phyloP scores from a whole-genome alignment of 129 eudicot genomes.

The Lonicera japonica region DNA sequence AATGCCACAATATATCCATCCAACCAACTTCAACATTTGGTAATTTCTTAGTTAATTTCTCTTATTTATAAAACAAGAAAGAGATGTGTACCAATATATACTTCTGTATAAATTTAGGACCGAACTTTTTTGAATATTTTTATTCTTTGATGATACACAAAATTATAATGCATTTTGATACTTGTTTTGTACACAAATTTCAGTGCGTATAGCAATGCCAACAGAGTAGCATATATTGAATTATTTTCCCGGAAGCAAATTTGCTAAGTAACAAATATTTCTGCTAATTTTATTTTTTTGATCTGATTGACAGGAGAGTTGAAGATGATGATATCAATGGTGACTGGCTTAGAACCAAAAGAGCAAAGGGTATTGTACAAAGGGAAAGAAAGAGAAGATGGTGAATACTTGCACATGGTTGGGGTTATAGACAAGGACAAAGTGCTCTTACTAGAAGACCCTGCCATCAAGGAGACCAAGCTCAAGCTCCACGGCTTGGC shows the following conservation, averaged over 20 bases:
- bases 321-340: slow-evolving; percentile 53
- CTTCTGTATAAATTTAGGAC: too few species aligned
- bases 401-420: slow-evolving; percentile 82
- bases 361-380: slow-evolving; percentile 78
- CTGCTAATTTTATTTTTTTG: too few species aligned
- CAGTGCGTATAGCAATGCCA: too few species aligned
- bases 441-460: slow-evolving; percentile 68
- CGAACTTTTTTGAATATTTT: too few species aligned
- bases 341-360: slow-evolving; percentile 57
- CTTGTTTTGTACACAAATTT: too few species aligned
- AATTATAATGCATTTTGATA: too few species aligned
- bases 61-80: too few species aligned
- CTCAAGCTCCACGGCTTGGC: slow-evolving; percentile 26
- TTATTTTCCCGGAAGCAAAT: too few species aligned
- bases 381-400: slow-evolving; percentile 81
- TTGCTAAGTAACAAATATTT: too few species aligned
- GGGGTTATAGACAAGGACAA: slow-evolving; percentile 86
- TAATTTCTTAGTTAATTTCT: slow-evolving; percentile 29
- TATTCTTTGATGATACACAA: too few species aligned
- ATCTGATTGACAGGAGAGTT: slow-evolving; percentile 76
- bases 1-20: slow-evolving; percentile 63
- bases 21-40: slow-evolving; percentile 81
- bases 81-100: too few species aligned
- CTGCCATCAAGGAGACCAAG: slow-evolving; percentile 68
- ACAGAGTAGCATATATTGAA: too few species aligned